Base-by-base conservation (phyloP, 2,329 filamentous ascomycete species). In the Cladosporium sp. region DNA sequence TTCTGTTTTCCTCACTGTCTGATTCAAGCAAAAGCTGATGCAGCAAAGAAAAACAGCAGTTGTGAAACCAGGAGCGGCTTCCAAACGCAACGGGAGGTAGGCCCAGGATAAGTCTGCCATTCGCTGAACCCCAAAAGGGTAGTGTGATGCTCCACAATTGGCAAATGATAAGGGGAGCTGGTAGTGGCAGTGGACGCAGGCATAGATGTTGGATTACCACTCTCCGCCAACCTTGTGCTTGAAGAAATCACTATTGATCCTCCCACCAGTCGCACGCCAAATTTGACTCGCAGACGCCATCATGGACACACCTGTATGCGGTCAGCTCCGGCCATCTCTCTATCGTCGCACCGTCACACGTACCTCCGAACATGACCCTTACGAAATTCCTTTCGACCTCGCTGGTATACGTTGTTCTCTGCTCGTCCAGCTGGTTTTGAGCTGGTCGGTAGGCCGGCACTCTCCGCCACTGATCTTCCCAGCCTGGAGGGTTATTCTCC, bases 191-290 rank as follows among this genome's bases (percentile, higher is more conserved):
- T 28, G 22, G 22, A 4, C 22, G 22, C 22, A 28, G 22, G 22
- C 22, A 28, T 4, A 28, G 5, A 28, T 28, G 22, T 28, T 28
- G 22, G 22, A 28, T 50, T 52, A 64, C 59, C 57, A 64, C 62
- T 82, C 79, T 10, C 79, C 79, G 9, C 80, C 79, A 53, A 82
- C 66, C 32, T 74, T 71, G 59, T 79, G 80, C 32, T 70, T 70
- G 46, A 80, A 78, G 18, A 74, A 64, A n/a, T 65, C 63, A 54
- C 75, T 68, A 60, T 77, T 77, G 9, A 79, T 54, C 54, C 63
- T 74, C 0, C 78, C 78, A 2, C 72, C 68, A 0, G 78, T 80
- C 4, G 64, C 65, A n/a, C 73, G 65, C 79, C 79, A 82, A 1
- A 76, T 52, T 40, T 75, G 69, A 3, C 72, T 69, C 7, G 65